Conservation (phyloP, 768 basidiomycete genomes). For the Pleurotus tuber-regium region DNA sequence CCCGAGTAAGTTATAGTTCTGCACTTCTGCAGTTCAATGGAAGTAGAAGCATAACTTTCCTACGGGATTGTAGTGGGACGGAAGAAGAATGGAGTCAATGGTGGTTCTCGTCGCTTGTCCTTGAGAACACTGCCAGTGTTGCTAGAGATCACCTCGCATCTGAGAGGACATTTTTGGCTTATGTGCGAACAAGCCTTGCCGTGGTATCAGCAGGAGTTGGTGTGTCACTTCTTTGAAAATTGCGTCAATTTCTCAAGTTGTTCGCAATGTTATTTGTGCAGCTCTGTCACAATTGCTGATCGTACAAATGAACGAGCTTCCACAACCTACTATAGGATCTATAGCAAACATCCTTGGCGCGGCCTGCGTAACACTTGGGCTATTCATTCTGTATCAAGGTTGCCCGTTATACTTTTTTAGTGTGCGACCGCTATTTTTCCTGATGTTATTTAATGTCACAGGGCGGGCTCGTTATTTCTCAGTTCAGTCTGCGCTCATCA, state of each 20-base stretch:
- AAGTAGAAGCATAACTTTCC: not conserved
- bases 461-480: conserved; percentile 22
- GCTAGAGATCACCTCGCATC: conserved; percentile 52
- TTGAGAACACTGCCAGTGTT: conserved; percentile 47
- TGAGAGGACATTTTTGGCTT: conserved; percentile 51
- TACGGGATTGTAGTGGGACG: not conserved
- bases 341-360: conserved; percentile 3
- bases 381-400: conserved; percentile 3
- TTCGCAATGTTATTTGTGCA: not conserved
- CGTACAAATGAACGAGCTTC: not conserved
- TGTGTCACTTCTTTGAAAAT: not conserved
- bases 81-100: not conserved
- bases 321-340: not conserved
- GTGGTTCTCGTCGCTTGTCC: conserved; percentile 12
- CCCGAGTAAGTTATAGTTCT: no score
- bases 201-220: conserved; percentile 27
- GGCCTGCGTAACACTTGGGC: conserved; percentile 1
- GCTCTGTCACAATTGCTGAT: conserved; percentile 4
- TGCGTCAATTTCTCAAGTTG: no score
- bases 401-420: not conserved
- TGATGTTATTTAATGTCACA: no score
- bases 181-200: conserved; percentile 47
- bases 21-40: no score
- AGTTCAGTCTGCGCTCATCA: conserved; percentile 32
- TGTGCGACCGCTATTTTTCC: not conserved